phyloP scores from a whole-genome alignment of 1,284 basidiomycete genomes.

The Peniophora sp. region DNA sequence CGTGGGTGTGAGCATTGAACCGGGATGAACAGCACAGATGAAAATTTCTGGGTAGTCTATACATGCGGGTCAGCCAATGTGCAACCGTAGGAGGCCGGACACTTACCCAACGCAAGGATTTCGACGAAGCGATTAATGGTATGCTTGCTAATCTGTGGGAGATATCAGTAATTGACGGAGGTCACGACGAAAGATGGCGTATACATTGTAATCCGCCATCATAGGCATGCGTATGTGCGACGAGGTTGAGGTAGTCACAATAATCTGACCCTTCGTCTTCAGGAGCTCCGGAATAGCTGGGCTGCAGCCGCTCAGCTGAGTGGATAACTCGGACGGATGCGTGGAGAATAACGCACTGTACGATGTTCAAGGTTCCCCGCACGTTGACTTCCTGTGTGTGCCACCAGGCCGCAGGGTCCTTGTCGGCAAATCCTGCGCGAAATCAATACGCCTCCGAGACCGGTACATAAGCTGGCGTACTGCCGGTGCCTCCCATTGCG shows the following conservation, averaged over 20 bases:
- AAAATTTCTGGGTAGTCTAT: background rate
- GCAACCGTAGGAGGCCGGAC: too few relatives aligned
- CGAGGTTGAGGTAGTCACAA: background rate
- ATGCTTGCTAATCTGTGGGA: background rate
- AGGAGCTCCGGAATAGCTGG: background rate
- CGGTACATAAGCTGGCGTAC: background rate
- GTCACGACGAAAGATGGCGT: slow-evolving; percentile 9
- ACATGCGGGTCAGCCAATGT: too few relatives aligned
- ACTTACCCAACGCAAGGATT: background rate
- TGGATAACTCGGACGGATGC: background rate
- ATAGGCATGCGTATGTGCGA: background rate
- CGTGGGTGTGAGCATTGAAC: background rate
- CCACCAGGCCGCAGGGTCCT: background rate
- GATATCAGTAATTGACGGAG: background rate
- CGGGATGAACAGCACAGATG: background rate
- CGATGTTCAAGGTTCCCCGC: background rate
- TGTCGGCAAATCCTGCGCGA: background rate
- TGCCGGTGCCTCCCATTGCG: background rate
- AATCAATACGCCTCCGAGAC: background rate
- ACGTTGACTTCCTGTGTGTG: slow-evolving; percentile 1
- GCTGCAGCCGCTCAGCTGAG: background rate
- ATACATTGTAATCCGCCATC: background rate
- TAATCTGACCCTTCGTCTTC: background rate
- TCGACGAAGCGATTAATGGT: background rate
- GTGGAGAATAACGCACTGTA: background rate